Evolutionary conservation across 75 land plant genomes (phyloP), one percentile per base, ranked within the genome.

Genomic region (Azolla pinnata): DNA sequence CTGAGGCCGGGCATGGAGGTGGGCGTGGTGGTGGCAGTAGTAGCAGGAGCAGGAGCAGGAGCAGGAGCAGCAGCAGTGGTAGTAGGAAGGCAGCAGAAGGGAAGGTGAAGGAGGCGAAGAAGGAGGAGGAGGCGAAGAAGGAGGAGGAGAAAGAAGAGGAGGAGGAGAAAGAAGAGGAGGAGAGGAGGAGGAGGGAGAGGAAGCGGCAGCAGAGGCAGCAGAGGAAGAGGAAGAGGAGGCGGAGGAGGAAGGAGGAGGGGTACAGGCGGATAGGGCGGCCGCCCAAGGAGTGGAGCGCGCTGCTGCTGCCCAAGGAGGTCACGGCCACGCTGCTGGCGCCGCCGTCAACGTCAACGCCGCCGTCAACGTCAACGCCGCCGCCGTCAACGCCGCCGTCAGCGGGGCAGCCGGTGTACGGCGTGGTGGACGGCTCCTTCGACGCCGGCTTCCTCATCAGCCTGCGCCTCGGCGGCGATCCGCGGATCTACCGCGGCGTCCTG

Each of bases 401-500:
- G 0, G 66, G 66, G 17, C 69, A 69, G 59, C 35, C 70, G 33
- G 70, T 69, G 1, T 47, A 55, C 42, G 72, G 72, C 27, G 48
- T 65, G 14, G 46, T 69, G 4, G 72, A 69, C 14, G 72, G 72
- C 34, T 69, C 59, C 21, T 69, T 69, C 42, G 71, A 66, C 54
- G 51, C 72, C 16, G 72, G 72, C 18, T 69, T 67, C 30, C 66
- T 69, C 17, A 35, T 69, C 38, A 69, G 57, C 26, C 72, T 69
- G 7, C 56, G 60, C 29, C n/a, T 69, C 18, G 72, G 72, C n/a
- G 60, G 42, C 25, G 30, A 59, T 14, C 47, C 52, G 31, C 33
- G 34, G 29, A 25, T 65, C 20, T 31, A 67, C 25, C 31, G 71
- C 19, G 72, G 72, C 16, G 60, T 66, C 16, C 60, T 69, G 20